Evolutionary conservation across 805 yeast species (phyloP).

Genomic region (Lachancea dasiensis): DNA sequence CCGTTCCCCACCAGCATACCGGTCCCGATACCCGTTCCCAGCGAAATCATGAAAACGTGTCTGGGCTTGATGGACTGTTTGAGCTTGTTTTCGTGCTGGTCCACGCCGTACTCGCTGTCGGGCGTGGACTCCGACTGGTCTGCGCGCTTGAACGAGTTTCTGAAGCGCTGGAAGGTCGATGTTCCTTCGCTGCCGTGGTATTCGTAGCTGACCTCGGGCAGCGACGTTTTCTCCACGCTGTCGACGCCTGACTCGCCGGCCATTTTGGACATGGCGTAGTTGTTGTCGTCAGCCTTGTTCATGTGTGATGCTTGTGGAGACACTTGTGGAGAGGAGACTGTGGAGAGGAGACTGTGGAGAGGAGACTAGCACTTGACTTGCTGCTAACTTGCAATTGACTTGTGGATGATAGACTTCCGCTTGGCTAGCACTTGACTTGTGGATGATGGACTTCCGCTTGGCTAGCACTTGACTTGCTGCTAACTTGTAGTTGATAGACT

Average conservation of each 20-base stretch:
- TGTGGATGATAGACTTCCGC: no score
- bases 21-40: slow-evolving; percentile 84
- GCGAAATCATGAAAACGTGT: slow-evolving; percentile 69
- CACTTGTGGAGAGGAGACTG: no score
- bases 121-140: neutral
- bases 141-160: slow-evolving; percentile 6
- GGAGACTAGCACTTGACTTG: no score
- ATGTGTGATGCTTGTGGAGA: no score
- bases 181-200: slow-evolving; percentile 1
- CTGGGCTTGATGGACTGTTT: slow-evolving; percentile 34
- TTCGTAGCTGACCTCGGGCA: slow-evolving; percentile 6
- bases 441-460: no score
- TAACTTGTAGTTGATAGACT: no score
- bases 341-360: no score
- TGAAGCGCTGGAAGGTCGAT: slow-evolving; percentile 2
- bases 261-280: slow-evolving; percentile 1
- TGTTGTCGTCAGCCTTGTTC: slow-evolving; percentile 1
- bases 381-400: no score
- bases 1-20: slow-evolving; percentile 59
- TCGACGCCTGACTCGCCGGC: slow-evolving; percentile 1
- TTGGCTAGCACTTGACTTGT: no score
- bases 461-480: no score
- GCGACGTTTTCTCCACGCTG: slow-evolving; percentile 5
- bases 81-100: slow-evolving; percentile 20
- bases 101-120: slow-evolving; percentile 1